Base-by-base conservation (phyloP, 192 early-diverging fungal genomes). In the Podila epicladia region DNA sequence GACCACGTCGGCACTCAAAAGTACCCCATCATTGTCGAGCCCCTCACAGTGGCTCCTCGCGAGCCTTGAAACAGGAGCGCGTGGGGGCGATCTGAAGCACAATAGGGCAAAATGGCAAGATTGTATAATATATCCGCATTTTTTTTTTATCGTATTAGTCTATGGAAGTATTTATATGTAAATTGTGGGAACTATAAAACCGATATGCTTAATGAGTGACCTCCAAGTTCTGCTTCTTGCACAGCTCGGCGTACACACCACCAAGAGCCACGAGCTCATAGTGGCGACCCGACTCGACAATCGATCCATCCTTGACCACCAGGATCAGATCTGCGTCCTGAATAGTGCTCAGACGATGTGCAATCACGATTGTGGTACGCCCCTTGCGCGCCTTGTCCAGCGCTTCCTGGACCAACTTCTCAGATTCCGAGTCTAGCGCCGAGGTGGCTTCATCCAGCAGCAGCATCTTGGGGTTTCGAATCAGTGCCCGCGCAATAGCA, bases 391-490 rank as follows among this genome's bases (percentile, higher is more conserved):
- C 88, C 61, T 62, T 71, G 64, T 95, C 92, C 55, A 96, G 74
- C 1, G 94, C 94, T 41, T 85, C 85, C 72, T 95, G 94, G 15
- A 96, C 94, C 9, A 92, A 73, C 19, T 69, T 87, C 77, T 95
- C 95, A 66, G 88, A 90, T 64, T 91, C 87, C 15, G 92, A 92
- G 71, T 95, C 95, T 28, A 95, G 74, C 0, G 95, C 94, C 9
- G 87, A 89, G 0, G 94, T 94, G 0, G 95, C 95, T 76, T 96
- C 94, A 57, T 95, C 94, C 9, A 95, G 79, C 33, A 97, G 75
- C 28, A 93, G 75, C 13, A 93, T 71, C 19, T 83, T 73, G 11
- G 92, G 91, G 64, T 92, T 82, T 35, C 89, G 84, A 49, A 93
- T 88, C 45, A 91, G 62, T 2, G 92, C 91, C 29, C 92, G 85